phyloP scores from a whole-genome alignment of 2,329 filamentous ascomycete genomes.

The Stagonosporopsis rhizophila region DNA sequence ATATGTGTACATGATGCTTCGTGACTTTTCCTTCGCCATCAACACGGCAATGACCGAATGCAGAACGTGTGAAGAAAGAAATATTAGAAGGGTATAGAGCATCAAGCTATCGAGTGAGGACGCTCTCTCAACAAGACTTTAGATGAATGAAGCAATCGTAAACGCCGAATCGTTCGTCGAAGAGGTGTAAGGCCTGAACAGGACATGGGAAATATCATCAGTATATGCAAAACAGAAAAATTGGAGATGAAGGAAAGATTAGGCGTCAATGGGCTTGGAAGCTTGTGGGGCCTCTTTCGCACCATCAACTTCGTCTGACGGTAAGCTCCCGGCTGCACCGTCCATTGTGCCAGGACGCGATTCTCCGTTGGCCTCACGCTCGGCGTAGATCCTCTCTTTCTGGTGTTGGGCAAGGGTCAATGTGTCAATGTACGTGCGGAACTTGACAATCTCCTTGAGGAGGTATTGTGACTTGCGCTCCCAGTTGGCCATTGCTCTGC shows the following conservation, averaged over 20 bases:
- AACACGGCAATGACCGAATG: neutral
- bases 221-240: constrained; percentile 30
- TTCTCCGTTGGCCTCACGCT: constrained; percentile 41
- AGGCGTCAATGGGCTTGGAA: constrained; percentile 34
- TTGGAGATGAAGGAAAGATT: constrained; percentile 18
- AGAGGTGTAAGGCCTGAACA: constrained; percentile 45
- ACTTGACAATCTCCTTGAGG: constrained; percentile 93
- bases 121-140: constrained; percentile 33
- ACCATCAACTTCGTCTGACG: constrained; percentile 42
- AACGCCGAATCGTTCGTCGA: constrained; percentile 44
- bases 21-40: constrained; percentile 1
- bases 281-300: constrained; percentile 38
- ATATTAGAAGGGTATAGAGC: constrained; percentile 33
- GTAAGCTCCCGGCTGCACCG: constrained; percentile 18
- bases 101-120: constrained; percentile 41
- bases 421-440: constrained; percentile 90
- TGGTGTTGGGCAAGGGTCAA: constrained; percentile 73
- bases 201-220: constrained; percentile 35
- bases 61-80: neutral
- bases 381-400: constrained; percentile 72
- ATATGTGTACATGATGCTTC: constrained; percentile 19
- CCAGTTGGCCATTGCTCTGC: constrained; percentile 93
- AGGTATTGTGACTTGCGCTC: constrained; percentile 94
- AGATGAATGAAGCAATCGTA: constrained; percentile 48
- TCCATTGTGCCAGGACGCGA: constrained; percentile 21